Base-by-base conservation (phyloP, 257 asterid species). In the Eucommia ulmoides region DNA sequence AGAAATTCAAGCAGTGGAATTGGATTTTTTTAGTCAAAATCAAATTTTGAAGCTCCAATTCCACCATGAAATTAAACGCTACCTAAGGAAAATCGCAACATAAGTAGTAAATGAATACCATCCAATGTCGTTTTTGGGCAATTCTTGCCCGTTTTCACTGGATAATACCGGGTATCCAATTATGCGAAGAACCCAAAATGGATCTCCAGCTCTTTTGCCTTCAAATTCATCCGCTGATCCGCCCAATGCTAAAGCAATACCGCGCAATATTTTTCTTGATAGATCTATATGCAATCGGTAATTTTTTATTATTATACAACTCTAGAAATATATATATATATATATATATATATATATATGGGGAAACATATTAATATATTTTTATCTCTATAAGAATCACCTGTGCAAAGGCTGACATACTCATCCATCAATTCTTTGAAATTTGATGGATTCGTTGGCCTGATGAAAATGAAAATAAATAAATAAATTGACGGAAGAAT, bases 171-270 rank as follows among this genome's bases (percentile, higher is more conserved):
- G 98, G 62, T 91, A 91, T 25, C 98, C 98, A 21, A 91, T 81
- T n/a, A 86, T 74, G 41, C 96, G 94, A 0, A 73, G 56, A 26
- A 83, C 98, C 98, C 98, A 91, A 63, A 91, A 91, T 22, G 98
- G 96, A 70, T 91, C 94, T 21, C 98, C 98, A 12, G 89, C 95
- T 65, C 16, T 64, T 22, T 63, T 45, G 20, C 87, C 92, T 74
- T 86, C 96, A 35, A 91, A 76, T 22, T 63, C 74, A 29, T 77
- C 82, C 25, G 55, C 50, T 8, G 86, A 70, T 61, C 61, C 92
- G 35, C 93, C 86, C 64, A 91, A 64, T 42, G 92, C 86, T 33
- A 82, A 72, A 58, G 96, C 93, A 29, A 89, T 76, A 49, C 98
- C 98, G 33, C 96, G 75, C 89, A 89, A 67, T 57, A 89, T 86